These are phyloP conservation scores for Neurospora crassa DNA, from an alignment of 2,329 filamentous ascomycete genomes.

Conservation along the genomic window DNA sequence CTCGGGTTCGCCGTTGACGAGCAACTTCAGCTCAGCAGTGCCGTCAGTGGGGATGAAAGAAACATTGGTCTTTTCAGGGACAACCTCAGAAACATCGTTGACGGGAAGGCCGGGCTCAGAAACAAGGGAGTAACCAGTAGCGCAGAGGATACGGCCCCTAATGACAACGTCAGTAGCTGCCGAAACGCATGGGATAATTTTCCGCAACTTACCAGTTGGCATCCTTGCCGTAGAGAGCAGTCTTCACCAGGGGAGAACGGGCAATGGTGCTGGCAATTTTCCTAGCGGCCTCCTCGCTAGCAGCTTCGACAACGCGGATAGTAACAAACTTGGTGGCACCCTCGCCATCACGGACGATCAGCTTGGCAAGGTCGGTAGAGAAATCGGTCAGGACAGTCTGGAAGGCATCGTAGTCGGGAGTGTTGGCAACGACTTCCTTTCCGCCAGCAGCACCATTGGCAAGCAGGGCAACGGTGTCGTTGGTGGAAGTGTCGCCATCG, in stretches of 20 bases:
- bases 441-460: conserved; percentile 89
- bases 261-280: conserved; percentile 82
- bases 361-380: conserved; percentile 74
- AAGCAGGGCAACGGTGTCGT: conserved; percentile 90
- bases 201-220: conserved; percentile 60
- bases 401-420: conserved; percentile 61
- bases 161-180: conserved; percentile 4
- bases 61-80: conserved; percentile 63
- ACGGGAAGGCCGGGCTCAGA: conserved; percentile 47
- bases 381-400: conserved; percentile 64
- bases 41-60: conserved; percentile 72
- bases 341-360: conserved; percentile 92
- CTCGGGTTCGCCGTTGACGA: conserved; percentile 75
- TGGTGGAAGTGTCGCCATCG: conserved; percentile 94
- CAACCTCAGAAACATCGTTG: conserved; percentile 53
- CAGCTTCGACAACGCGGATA: conserved; percentile 69
- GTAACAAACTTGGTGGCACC: conserved; percentile 98
- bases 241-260: conserved; percentile 89
- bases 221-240: conserved; percentile 90
- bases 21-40: conserved; percentile 63
- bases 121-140: conserved; percentile 70
- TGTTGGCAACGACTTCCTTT: conserved; percentile 43
- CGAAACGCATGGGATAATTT: not conserved
- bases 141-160: conserved; percentile 84
- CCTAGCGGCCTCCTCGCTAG: conserved; percentile 60